Conservation (phyloP, 306 rosid genomes). For the Begonia loranthoides region DNA sequence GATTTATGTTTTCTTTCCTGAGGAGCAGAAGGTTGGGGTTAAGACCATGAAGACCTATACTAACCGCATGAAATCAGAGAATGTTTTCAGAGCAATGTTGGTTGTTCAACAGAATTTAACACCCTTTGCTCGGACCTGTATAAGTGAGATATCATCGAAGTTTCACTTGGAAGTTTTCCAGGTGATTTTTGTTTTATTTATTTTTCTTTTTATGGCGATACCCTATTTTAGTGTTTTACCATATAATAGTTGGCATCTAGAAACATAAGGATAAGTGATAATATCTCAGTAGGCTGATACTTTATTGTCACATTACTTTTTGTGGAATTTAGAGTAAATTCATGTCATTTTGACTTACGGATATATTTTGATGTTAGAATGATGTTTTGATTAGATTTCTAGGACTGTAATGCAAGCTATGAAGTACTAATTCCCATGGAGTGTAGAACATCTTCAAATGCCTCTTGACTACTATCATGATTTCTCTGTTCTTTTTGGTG, state of each 20-base stretch:
- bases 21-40: conserved; percentile 46
- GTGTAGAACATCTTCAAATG: too few species aligned
- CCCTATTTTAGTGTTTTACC: background rate
- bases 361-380: too few species aligned
- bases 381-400: too few species aligned
- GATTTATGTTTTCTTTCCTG: conserved; percentile 74
- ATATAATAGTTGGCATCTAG: background rate
- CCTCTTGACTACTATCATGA: too few species aligned
- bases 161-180: conserved; percentile 67
- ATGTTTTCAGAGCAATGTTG: conserved; percentile 48
- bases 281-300: background rate
- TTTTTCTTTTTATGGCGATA: too few species aligned
- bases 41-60: conserved; percentile 37
- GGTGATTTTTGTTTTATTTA: conserved; percentile 24
- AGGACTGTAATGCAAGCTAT: too few species aligned
- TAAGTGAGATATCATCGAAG: conserved; percentile 33
- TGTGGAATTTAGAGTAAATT: too few species aligned
- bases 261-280: background rate
- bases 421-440: too few species aligned
- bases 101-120: conserved; percentile 51
- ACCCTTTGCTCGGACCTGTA: conserved; percentile 26
- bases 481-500: too few species aligned
- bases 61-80: conserved; percentile 56
- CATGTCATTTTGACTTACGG: too few species aligned
- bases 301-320: too few species aligned